These are phyloP conservation scores for Nakazawaea ambrosiae DNA, from an alignment of 805 yeast genomes.

Conservation along the genomic window DNA sequence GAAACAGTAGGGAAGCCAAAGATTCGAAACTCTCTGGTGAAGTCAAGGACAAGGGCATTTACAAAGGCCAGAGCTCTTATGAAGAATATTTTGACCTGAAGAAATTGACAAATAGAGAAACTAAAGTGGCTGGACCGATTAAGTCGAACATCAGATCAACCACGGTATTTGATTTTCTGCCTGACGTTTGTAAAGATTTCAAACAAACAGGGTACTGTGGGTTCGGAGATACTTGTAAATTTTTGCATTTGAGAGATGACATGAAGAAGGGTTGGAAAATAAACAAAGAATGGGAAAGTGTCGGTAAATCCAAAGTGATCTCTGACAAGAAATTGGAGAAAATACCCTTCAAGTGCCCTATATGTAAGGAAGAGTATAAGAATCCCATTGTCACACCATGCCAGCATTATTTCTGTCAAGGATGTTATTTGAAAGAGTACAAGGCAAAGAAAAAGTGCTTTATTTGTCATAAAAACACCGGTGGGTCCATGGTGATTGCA, in stretches of 20 bases:
- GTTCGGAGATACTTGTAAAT: slow-evolving; percentile 95
- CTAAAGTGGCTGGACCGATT: slow-evolving; percentile 27
- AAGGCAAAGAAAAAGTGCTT: slow-evolving; percentile 40
- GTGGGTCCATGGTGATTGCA: slow-evolving; percentile 43
- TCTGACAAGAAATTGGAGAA: slow-evolving; percentile 16
- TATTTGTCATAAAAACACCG: slow-evolving; percentile 54
- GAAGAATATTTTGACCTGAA: neutral
- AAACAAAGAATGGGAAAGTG: slow-evolving; percentile 62
- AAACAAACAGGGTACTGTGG: slow-evolving; percentile 92
- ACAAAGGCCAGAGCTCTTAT: neutral
- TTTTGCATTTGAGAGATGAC: slow-evolving; percentile 85
- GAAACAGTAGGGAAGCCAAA: neutral
- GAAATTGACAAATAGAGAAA: neutral
- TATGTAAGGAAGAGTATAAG: slow-evolving; percentile 50
- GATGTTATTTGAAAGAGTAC: slow-evolving; percentile 46
- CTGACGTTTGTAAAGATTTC: slow-evolving; percentile 91
- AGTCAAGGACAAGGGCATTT: neutral
- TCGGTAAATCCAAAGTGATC: slow-evolving; percentile 11
- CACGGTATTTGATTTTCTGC: slow-evolving; percentile 76
- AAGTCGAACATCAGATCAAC: slow-evolving; percentile 50
- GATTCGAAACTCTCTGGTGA: neutral
- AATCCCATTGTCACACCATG: slow-evolving; percentile 55
- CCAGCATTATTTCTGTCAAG: slow-evolving; percentile 56
- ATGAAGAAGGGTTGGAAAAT: slow-evolving; percentile 64
- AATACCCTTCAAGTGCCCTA: slow-evolving; percentile 54